Conservation (phyloP, 176 grass and related monocot genomes). For the Coix lacrymajobi region DNA sequence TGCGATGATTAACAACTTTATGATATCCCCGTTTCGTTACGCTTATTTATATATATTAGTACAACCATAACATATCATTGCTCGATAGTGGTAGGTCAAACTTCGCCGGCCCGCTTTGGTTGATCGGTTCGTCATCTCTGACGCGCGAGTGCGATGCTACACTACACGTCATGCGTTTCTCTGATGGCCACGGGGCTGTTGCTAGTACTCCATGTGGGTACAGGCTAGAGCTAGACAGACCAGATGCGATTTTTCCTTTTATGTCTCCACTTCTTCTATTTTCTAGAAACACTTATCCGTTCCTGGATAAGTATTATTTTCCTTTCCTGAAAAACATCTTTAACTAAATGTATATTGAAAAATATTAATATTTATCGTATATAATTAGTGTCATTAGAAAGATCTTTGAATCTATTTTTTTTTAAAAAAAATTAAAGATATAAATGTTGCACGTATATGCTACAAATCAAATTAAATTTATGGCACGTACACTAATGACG, state of each 20-base stretch:
- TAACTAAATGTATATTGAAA: no score
- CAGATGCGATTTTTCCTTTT: neutral
- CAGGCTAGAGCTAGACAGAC: neutral
- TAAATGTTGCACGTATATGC: no score
- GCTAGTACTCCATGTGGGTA: neutral
- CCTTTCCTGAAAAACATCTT: no score
- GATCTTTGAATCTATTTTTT: no score
- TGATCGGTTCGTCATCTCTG: constrained; percentile 13
- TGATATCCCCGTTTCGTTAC: no score
- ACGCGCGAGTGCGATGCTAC: neutral
- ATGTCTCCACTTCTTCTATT: neutral
- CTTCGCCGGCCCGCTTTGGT: neutral
- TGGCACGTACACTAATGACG: no score
- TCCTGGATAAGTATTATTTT: no score
- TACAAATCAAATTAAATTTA: no score
- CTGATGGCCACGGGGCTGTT: neutral
- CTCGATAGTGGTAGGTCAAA: neutral
- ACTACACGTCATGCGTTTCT: neutral
- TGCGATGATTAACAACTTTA: neutral
- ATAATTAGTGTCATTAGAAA: no score
- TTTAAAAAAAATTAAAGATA: no score
- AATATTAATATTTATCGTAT: no score
- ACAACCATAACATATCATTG: neutral
- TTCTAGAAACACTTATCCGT: constrained; percentile 1
- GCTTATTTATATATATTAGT: neutral